Percentiles rank a stretch among this genome's conserved stretches.
phyloP scores from a whole-genome alignment of 2,329 filamentous ascomycete species.

The Penicillium sp. region DNA sequence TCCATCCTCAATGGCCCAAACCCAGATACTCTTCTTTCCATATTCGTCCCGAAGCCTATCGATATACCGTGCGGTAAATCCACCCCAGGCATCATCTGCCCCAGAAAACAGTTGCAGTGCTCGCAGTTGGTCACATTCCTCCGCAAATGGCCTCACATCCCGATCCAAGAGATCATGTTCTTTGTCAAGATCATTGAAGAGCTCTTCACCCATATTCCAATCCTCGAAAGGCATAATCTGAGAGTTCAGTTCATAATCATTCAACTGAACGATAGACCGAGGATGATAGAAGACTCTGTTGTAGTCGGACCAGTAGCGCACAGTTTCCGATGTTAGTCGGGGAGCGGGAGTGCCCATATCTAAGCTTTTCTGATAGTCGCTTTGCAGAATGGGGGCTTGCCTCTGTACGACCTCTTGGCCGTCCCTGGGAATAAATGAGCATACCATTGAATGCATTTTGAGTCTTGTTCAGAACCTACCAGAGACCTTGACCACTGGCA shows the following conservation, averaged over 20 bases:
- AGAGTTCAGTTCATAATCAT: constrained; percentile 82
- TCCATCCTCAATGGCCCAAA: constrained; percentile 75
- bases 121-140: constrained; percentile 92
- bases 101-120: constrained; percentile 75
- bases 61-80: constrained; percentile 70
- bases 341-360: constrained; percentile 67
- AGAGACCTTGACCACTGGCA: constrained; percentile 35
- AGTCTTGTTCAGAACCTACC: constrained; percentile 34
- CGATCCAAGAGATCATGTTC: constrained; percentile 86
- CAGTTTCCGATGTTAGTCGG: constrained; percentile 63
- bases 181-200: constrained; percentile 70
- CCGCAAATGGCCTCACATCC: constrained; percentile 82
- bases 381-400: constrained; percentile 65
- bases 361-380: constrained; percentile 74
- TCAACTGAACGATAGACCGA: constrained; percentile 78
- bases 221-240: constrained; percentile 78
- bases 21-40: constrained; percentile 81
- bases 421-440: constrained; percentile 51
- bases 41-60: constrained; percentile 85
- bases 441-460: no score
- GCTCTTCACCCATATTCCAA: constrained; percentile 69
- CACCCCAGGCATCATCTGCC: constrained; percentile 77
- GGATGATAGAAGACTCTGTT: constrained; percentile 92
- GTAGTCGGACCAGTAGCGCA: constrained; percentile 98
- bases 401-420: constrained; percentile 67